Evolutionary conservation across 116 monocot species (phyloP).

Genomic region (Posidonia oceanica): DNA sequence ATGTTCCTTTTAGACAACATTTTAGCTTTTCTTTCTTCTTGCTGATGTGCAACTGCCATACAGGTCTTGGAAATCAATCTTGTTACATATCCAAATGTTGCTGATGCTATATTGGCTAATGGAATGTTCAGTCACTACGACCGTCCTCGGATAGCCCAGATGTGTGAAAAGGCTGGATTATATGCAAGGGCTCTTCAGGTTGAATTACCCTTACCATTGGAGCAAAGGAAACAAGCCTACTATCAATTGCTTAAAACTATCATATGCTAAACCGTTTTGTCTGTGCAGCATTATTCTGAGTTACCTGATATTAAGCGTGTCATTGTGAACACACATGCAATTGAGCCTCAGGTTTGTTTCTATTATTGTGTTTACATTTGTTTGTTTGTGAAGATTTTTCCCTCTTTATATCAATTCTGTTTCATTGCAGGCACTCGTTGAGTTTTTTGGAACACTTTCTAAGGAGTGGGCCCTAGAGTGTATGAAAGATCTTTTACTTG

Average conservation of each 20-base stretch:
- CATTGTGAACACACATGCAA: slow-evolving; percentile 98
- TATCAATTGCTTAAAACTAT: not conserved
- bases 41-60: not conserved
- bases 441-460: slow-evolving; percentile 98
- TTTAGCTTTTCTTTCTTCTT: slow-evolving; percentile 3
- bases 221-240: not conserved
- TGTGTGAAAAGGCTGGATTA: slow-evolving; percentile 98
- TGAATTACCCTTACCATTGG: not conserved
- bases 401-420: not conserved
- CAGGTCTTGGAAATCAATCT: slow-evolving; percentile 99
- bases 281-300: slow-evolving; percentile 84
- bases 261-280: not conserved
- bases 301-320: slow-evolving; percentile 98
- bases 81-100: slow-evolving; percentile 99
- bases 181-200: slow-evolving; percentile 97
- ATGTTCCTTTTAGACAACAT: not conserved
- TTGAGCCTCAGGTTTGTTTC: slow-evolving; percentile 94
- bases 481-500: slow-evolving; percentile 96
- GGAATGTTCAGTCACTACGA: slow-evolving; percentile 99
- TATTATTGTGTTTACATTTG: not conserved
- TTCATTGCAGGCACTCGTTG: slow-evolving; percentile 63
- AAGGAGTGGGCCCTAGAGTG: slow-evolving; percentile 98
- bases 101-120: slow-evolving; percentile 99
- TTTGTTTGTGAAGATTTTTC: not conserved
- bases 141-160: slow-evolving; percentile 90